phyloP scores from a whole-genome alignment of 2,329 filamentous ascomycete genomes.

The Aureobasidium vineae region DNA sequence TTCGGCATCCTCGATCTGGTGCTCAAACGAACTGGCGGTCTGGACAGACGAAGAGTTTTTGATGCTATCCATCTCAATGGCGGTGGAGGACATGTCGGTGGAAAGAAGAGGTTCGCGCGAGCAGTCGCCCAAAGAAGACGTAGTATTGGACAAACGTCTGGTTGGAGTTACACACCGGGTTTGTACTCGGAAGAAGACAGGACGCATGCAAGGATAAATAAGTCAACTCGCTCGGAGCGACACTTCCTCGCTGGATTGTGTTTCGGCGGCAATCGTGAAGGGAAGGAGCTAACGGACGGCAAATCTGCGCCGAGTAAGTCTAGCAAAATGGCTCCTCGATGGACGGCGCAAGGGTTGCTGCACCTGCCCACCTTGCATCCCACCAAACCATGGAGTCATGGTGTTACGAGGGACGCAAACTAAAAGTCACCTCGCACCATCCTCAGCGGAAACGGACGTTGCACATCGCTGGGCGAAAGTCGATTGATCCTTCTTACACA shows the following conservation, averaged over 20 bases:
- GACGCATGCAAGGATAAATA: conserved; percentile 27
- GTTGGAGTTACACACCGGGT: conserved; percentile 25
- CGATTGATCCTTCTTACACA: neutral
- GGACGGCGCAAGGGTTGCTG: conserved; percentile 23
- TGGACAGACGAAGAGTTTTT: conserved; percentile 28
- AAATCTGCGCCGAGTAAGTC: conserved; percentile 19
- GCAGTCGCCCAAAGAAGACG: conserved; percentile 17
- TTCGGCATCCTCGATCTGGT: conserved; percentile 11
- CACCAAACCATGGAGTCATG: conserved; percentile 18
- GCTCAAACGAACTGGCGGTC: conserved; percentile 23
- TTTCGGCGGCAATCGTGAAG: neutral
- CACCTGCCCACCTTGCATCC: conserved; percentile 24
- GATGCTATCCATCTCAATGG: conserved; percentile 22
- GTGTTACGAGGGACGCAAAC: conserved; percentile 9
- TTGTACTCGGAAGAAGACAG: conserved; percentile 27
- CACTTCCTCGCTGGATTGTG: conserved; percentile 1
- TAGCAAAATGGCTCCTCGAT: neutral
- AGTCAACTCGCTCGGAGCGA: conserved; percentile 8
- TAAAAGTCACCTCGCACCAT: conserved; percentile 12
- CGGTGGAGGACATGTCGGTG: conserved; percentile 24
- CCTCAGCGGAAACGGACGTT: conserved; percentile 6
- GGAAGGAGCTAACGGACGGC: conserved; percentile 23
- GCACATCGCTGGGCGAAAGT: neutral
- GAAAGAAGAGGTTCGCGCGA: conserved; percentile 15
- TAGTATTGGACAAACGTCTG: conserved; percentile 17